Percentiles rank a stretch among this genome's conserved stretches.
Evolutionary conservation across 2,329 filamentous ascomycete species (phyloP).

Genomic region (Clonostachys solani): DNA sequence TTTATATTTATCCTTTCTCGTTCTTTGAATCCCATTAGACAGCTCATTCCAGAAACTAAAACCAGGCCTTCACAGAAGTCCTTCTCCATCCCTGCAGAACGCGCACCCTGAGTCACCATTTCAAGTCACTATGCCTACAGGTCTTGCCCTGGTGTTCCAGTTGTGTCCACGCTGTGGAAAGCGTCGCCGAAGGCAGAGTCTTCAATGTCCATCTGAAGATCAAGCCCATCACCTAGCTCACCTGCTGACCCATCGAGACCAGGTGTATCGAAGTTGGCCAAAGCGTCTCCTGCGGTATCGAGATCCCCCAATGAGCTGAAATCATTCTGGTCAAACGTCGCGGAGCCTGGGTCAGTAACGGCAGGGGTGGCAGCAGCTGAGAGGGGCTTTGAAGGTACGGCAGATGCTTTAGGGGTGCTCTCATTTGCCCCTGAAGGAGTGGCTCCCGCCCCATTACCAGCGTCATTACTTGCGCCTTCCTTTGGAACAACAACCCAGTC

Average conservation of each 20-base stretch:
- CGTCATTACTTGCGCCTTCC: conserved; percentile 42
- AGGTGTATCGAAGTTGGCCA: conserved; percentile 59
- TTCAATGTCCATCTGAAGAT: conserved; percentile 64
- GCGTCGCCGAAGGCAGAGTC: conserved; percentile 82
- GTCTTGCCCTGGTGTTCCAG: conserved; percentile 27
- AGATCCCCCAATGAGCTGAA: conserved; percentile 61
- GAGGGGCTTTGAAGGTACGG: conserved; percentile 23
- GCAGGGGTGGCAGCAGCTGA: conserved; percentile 41
- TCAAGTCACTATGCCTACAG: conserved; percentile 15
- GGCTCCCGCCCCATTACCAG: conserved; percentile 13
- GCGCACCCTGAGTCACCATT: too few relatives aligned
- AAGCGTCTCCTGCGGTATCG: conserved; percentile 67
- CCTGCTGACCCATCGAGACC: conserved; percentile 38
- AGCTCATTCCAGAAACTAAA: neutral
- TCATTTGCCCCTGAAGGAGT: conserved; percentile 1
- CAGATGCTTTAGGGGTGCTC: conserved; percentile 1
- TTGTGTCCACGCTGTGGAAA: conserved; percentile 59
- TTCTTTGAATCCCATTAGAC: neutral
- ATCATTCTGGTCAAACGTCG: conserved; percentile 47
- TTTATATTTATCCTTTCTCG: neutral
- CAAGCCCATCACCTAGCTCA: conserved; percentile 50
- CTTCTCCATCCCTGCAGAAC: neutral
- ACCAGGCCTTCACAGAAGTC: neutral
- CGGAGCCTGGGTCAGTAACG: conserved; percentile 23
- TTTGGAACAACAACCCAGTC: conserved; percentile 77